Base-by-base conservation (phyloP, 495 filamentous ascomycete genomes). In the Trichoderma reesei region DNA sequence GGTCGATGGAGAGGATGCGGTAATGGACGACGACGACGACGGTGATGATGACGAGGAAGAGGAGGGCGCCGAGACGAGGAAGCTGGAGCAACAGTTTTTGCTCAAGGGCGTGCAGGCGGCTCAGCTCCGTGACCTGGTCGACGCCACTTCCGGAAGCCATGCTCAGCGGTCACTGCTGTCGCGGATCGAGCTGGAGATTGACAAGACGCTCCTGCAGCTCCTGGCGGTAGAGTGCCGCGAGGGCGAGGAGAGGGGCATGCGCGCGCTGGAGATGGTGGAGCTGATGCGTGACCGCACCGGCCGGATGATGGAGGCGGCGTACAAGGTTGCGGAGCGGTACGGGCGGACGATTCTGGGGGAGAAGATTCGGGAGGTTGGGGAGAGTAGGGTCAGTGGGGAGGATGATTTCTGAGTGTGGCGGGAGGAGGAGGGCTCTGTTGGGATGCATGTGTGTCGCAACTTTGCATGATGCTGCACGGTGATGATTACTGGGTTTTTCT, bases 191-290 rank as follows among this genome's bases (percentile, higher is more conserved):
- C 74, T 90, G 38, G 89, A 90, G 54, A 82, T 95, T 63, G 91
- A 98, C 75, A 95, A 94, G 75, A 83, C 86, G 26, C 78, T 98
- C 44, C 79, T 98, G 65, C 93, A 96, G 79, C 82, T 98, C 72
- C 79, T 98, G 72, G 92, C 90, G 38, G 79, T 86, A 33, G 94
- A 96, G 79, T 97, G 94, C 72, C 84, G 90, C 66, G 91, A 91
- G 67, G 91, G 91, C 41, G 95, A 98, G 72, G 92, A 96, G 51
- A 79, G 87, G 16, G 94, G 92, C 3, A 96, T 95, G 90, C 91
- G 92, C 69, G 94, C 94, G 8, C 77, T 98, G 37, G 95, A 98
- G 75, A 68, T 82, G 59, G 92, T 92, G 3, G 76, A 78, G 64
- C 76, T 96, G 71, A 85, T 97, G 86, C 79, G 80, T 44, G 90